Evolutionary conservation across 1,284 basidiomycete species (phyloP).

Genomic region (Malassezia brasiliensis): DNA sequence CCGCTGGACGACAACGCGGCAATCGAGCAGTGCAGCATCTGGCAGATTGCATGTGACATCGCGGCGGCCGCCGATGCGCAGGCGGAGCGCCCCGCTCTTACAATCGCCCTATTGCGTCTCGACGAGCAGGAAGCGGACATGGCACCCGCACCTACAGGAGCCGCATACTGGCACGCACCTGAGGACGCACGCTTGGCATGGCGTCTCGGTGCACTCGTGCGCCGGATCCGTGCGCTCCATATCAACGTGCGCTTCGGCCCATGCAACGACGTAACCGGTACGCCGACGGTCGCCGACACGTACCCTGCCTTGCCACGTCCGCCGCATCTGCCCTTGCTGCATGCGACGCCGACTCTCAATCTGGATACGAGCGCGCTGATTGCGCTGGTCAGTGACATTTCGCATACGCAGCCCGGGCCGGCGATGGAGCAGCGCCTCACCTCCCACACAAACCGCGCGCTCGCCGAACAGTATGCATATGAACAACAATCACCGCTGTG

Average conservation of each 20-base stretch:
- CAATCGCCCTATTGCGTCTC: slow-evolving; percentile 3
- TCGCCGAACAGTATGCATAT: slow-evolving; percentile 1
- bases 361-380: slow-evolving; percentile 38
- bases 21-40: background rate
- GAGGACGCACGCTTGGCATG: slow-evolving; percentile 24
- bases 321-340: slow-evolving; percentile 13
- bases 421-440: background rate
- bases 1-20: background rate
- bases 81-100: background rate
- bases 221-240: slow-evolving; percentile 8
- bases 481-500: background rate
- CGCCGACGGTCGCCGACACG: background rate
- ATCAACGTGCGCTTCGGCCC: slow-evolving; percentile 21
- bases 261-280: background rate
- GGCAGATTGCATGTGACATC: background rate
- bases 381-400: slow-evolving; percentile 31
- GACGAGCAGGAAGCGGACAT: background rate
- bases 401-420: slow-evolving; percentile 18
- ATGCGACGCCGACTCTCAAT: slow-evolving; percentile 24
- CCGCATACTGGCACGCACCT: slow-evolving; percentile 5
- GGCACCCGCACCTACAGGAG: background rate
- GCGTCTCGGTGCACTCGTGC: slow-evolving; percentile 21
- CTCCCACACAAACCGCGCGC: slow-evolving; percentile 8
- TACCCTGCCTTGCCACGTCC: slow-evolving; percentile 21
- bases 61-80: background rate